Evolutionary conservation across 164 flowering plant genomes (phyloP).

Genomic region (Sextonia rubra): DNA sequence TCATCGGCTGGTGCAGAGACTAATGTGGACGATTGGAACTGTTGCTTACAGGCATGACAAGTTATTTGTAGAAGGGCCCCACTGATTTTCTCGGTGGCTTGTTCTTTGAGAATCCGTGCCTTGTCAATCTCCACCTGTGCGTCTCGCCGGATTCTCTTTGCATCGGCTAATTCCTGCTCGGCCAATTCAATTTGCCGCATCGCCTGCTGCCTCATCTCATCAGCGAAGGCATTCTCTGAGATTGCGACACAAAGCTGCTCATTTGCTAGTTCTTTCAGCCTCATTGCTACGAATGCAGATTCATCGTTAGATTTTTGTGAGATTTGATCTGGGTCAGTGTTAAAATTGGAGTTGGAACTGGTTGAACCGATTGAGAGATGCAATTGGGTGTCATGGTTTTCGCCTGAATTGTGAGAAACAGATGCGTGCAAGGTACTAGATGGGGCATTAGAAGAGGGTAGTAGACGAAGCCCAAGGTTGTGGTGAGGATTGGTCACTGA

Average conservation of each 20-base stretch:
- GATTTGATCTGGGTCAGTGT: neutral
- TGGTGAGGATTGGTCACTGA: slow-evolving; percentile 12
- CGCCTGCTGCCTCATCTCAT: slow-evolving; percentile 67
- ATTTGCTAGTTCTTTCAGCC: slow-evolving; percentile 42
- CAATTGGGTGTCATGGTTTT: slow-evolving; percentile 12
- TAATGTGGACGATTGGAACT: slow-evolving; percentile 28
- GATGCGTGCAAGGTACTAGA: slow-evolving; percentile 6
- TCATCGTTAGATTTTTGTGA: slow-evolving; percentile 10
- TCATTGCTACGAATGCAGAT: neutral
- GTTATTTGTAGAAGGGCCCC: slow-evolving; percentile 66
- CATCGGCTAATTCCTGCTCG: slow-evolving; percentile 72
- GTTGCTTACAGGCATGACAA: slow-evolving; percentile 71
- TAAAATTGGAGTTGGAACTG: slow-evolving; percentile 43
- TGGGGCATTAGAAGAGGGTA: slow-evolving; percentile 27
- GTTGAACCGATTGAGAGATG: slow-evolving; percentile 27
- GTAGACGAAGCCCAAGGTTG: slow-evolving; percentile 74
- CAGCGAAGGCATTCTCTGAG: slow-evolving; percentile 73
- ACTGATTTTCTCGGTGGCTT: slow-evolving; percentile 59
- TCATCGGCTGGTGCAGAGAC: slow-evolving; percentile 25
- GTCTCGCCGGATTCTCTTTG: slow-evolving; percentile 75
- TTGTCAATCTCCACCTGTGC: slow-evolving; percentile 76
- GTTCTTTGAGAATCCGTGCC: slow-evolving; percentile 61
- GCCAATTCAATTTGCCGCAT: slow-evolving; percentile 76
- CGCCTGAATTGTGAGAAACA: slow-evolving; percentile 24
- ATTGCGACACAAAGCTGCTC: slow-evolving; percentile 60